phyloP scores from a whole-genome alignment of 352 stramenopile genomes.

The Paralagenidium karlingii region DNA sequence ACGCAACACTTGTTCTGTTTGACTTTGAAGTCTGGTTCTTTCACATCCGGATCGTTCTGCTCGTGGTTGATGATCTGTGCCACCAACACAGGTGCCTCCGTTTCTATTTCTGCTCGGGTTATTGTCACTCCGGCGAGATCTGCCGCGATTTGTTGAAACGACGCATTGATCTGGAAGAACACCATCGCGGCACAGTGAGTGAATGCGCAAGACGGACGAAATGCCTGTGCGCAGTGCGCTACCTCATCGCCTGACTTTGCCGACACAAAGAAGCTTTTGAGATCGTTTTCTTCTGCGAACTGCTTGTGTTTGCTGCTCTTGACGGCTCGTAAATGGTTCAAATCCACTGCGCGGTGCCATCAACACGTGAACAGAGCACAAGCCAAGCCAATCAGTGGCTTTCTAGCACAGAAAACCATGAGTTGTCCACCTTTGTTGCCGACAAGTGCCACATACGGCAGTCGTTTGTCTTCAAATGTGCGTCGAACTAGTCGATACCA shows the following conservation, averaged over 20 bases:
- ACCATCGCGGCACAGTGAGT: not conserved
- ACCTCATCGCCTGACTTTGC: conserved; percentile 89
- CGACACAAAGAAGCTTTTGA: conserved; percentile 87
- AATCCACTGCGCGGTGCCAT: conserved; percentile 37
- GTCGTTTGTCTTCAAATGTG: conserved; percentile 74
- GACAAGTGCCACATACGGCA: conserved; percentile 84
- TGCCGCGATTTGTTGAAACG: conserved; percentile 76
- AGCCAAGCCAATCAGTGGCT: not conserved
- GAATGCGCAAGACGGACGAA: no score
- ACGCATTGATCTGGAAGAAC: conserved; percentile 78
- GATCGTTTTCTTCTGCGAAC: conserved; percentile 89
- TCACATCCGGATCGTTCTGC: conserved; percentile 82
- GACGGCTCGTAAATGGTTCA: conserved; percentile 86
- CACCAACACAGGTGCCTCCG: conserved; percentile 74
- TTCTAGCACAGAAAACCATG: not conserved
- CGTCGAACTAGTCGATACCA: conserved; percentile 87
- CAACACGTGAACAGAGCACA: not conserved
- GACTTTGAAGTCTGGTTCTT: conserved; percentile 50
- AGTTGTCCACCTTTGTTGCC: conserved; percentile 82
- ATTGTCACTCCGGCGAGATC: conserved; percentile 75
- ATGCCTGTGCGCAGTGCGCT: not conserved
- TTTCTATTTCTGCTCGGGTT: conserved; percentile 77
- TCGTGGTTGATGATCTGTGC: conserved; percentile 89
- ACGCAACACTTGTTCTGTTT: conserved; percentile 37
- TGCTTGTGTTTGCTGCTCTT: conserved; percentile 82